A percentile compares a stretch with the other conserved stretches of the same genome.
These are phyloP conservation scores for Furcasterigmium furcatum DNA, from an alignment of 2,329 filamentous ascomycete species.

Conservation along the genomic window DNA sequence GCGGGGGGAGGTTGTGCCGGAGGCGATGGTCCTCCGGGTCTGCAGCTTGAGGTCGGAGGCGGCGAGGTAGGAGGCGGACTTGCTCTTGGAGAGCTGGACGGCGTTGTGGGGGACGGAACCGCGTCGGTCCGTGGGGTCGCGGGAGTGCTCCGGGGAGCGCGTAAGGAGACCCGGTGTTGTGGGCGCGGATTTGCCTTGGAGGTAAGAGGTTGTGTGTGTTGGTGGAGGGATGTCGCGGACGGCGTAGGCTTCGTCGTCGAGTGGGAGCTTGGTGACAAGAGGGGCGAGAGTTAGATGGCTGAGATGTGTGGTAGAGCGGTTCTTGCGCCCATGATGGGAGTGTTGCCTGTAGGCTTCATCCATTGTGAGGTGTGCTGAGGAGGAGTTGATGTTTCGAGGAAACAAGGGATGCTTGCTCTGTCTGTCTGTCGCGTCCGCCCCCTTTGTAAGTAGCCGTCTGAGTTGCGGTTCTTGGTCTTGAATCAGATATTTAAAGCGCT, in stretches of 20 bases:
- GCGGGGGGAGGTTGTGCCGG: slow-evolving; percentile 27
- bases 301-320: slow-evolving; percentile 55
- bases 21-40: slow-evolving; percentile 15
- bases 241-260: slow-evolving; percentile 47
- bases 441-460: no score
- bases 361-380: slow-evolving; percentile 30
- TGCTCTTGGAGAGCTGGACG: slow-evolving; percentile 53
- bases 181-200: slow-evolving; percentile 60
- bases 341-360: slow-evolving; percentile 61
- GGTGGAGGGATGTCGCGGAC: slow-evolving; percentile 31
- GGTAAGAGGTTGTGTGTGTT: slow-evolving; percentile 47
- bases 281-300: slow-evolving; percentile 62
- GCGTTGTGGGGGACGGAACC: slow-evolving; percentile 28
- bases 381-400: no score
- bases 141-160: slow-evolving; percentile 48
- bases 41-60: slow-evolving; percentile 8
- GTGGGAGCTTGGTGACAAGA: slow-evolving; percentile 57
- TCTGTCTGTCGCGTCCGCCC: no score
- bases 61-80: slow-evolving; percentile 56
- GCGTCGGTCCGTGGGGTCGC: slow-evolving; percentile 40
- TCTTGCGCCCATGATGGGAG: slow-evolving; percentile 53
- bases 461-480: no score
- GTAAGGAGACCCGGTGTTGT: slow-evolving; percentile 62
- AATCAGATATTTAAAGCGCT: no score
- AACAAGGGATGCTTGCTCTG: no score